Base-by-base conservation (phyloP, 768 basidiomycete species). In the Lactarius sp. region DNA sequence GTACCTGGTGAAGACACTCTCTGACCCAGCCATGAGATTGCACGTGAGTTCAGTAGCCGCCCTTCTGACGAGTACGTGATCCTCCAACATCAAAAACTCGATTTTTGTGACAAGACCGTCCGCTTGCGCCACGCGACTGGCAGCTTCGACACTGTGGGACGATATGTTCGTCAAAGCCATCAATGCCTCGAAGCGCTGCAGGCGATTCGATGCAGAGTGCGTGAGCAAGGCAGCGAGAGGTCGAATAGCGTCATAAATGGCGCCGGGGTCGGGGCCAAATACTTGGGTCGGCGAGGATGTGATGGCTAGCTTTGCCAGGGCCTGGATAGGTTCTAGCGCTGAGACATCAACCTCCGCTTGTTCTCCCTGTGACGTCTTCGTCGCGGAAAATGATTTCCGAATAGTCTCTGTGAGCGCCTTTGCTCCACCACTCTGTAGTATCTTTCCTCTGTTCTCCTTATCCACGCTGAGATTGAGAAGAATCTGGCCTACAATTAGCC, bases 91-190 rank as follows among this genome's bases (percentile, higher is more conserved):
- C 16, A 93, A 72, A 14, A 87, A 77, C 69, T 94, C 92, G 6
- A 87, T 79, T 64, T 82, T 85, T 74, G 80, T 78, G 59, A 90
- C 69, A 36, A 92, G 73, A 2, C 83, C 84, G 9, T 85, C 80
- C 0, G 80, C 77, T 51, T 78, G 77, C 1, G 85, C 86, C 53
- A 97, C 83, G 52, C 87, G 83, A 20, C 82, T 77, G 3, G 91
- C 85, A 9, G 86, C 73, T 36, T 84, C 81, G 0, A 85, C 77
- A 54, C 82, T 83, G 56, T 91, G 81, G 18, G 94, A 94, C 0
- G 96, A 87, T 49, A 98, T 76, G 72, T 99, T 99, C 8, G 97
- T 99, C 57, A 99, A 79, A 1, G 94, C 95, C 96, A 98, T 98
- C 69, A 95, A 79, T 4, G 86, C 85, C 74, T 99, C 97, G 70